Conservation (phyloP, 2,329 filamentous ascomycete species). For the Aureobasidium sp. region DNA sequence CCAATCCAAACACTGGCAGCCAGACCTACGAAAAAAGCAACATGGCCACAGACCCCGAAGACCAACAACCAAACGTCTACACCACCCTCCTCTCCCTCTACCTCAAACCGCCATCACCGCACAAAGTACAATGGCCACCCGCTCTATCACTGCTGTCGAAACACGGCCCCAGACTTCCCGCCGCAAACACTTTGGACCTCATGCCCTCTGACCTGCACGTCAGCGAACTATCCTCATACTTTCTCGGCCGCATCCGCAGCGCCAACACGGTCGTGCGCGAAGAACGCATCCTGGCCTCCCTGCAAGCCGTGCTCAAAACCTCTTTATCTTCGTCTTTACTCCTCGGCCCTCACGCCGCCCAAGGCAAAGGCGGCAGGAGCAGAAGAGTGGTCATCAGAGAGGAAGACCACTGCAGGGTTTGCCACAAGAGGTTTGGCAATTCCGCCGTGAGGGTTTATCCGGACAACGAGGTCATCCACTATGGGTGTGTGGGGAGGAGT, state of each 20-base stretch:
- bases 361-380: slow-evolving; percentile 47
- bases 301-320: slow-evolving; percentile 75
- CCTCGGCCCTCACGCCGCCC: slow-evolving; percentile 61
- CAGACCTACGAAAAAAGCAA: slow-evolving; percentile 21
- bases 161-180: slow-evolving; percentile 85
- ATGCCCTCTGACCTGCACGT: slow-evolving; percentile 78
- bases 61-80: slow-evolving; percentile 69
- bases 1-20: slow-evolving; percentile 2
- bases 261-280: slow-evolving; percentile 78
- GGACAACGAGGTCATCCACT: slow-evolving; percentile 50
- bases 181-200: slow-evolving; percentile 74
- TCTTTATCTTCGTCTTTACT: slow-evolving; percentile 65
- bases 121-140: slow-evolving; percentile 58
- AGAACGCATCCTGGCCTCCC: slow-evolving; percentile 65
- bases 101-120: slow-evolving; percentile 67
- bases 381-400: slow-evolving; percentile 74
- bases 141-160: slow-evolving; percentile 83
- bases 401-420: slow-evolving; percentile 83
- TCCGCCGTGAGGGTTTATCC: slow-evolving; percentile 87
- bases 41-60: slow-evolving; percentile 42
- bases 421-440: slow-evolving; percentile 84
- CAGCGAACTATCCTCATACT: slow-evolving; percentile 77
- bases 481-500: slow-evolving; percentile 36
- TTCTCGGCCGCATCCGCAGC: slow-evolving; percentile 79
- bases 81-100: slow-evolving; percentile 86